Percentiles rank a stretch among this genome's conserved stretches.
Conservation (phyloP, 768 basidiomycete genomes). For the Rhizopogon vinicolor region DNA sequence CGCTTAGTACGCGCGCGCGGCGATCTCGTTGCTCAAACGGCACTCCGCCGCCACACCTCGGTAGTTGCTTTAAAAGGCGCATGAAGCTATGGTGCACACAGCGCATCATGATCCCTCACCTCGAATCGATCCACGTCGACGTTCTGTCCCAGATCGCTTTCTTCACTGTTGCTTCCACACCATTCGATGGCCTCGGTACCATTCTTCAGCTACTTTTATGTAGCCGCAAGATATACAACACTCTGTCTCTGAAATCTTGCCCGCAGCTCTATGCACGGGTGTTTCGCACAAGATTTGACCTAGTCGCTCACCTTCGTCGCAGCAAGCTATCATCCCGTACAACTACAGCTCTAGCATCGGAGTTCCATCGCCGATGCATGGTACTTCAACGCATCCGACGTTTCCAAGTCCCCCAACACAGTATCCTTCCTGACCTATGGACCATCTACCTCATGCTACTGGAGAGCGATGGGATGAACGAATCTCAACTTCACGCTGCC, state of each 20-base stretch:
- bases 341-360: conserved; percentile 38
- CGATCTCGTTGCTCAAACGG: conserved; percentile 30
- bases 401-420: conserved; percentile 18
- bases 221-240: conserved; percentile 37
- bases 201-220: conserved; percentile 44
- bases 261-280: conserved; percentile 56
- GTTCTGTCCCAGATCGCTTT: conserved; percentile 54
- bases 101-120: conserved; percentile 36
- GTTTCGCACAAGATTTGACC: conserved; percentile 48
- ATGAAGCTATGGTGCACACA: conserved; percentile 19
- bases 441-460: conserved; percentile 56
- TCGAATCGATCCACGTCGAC: conserved; percentile 51
- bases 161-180: conserved; percentile 35
- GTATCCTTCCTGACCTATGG: conserved; percentile 46
- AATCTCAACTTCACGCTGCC: conserved; percentile 36
- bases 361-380: conserved; percentile 43
- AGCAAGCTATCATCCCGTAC: conserved; percentile 28
- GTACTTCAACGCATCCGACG: conserved; percentile 45
- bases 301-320: conserved; percentile 19
- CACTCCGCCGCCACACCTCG: conserved; percentile 21
- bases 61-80: conserved; percentile 14
- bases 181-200: conserved; percentile 33
- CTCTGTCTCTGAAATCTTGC: conserved; percentile 36
- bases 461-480: conserved; percentile 49
- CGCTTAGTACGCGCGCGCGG: conserved; percentile 26